phyloP scores from a whole-genome alignment of 306 rosid genomes.

The Pyrus pyrifolia region DNA sequence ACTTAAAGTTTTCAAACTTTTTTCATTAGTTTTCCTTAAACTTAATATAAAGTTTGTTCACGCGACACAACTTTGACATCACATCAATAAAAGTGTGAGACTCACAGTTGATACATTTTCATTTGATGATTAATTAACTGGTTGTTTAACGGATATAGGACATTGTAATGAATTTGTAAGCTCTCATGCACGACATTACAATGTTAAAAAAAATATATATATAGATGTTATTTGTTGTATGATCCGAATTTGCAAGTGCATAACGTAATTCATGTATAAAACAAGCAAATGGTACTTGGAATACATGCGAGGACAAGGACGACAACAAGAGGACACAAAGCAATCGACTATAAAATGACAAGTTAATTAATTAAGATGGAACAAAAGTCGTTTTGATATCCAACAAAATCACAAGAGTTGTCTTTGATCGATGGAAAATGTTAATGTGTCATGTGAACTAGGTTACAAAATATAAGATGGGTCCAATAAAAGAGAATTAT shows the following conservation, averaged over 20 bases:
- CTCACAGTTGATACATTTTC: too few relatives aligned
- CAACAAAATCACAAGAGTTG: not conserved
- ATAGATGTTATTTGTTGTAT: too few relatives aligned
- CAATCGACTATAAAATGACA: not conserved
- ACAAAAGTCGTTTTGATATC: not conserved
- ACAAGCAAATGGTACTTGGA: not conserved
- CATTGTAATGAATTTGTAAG: too few relatives aligned
- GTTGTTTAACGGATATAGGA: too few relatives aligned
- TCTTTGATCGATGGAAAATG: not conserved
- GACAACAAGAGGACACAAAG: not conserved
- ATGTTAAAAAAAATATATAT: too few relatives aligned
- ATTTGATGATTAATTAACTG: too few relatives aligned
- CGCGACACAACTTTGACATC: too few relatives aligned
- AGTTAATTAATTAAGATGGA: not conserved
- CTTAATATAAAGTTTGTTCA: too few relatives aligned
- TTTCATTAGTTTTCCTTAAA: not conserved
- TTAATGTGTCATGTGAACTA: not conserved
- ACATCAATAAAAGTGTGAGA: too few relatives aligned
- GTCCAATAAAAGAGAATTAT: not conserved
- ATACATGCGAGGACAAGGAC: not conserved
- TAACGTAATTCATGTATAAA: not conserved
- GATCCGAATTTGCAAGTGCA: too few relatives aligned
- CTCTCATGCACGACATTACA: too few relatives aligned
- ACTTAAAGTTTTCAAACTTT: too few relatives aligned
- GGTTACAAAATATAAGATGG: not conserved